These are phyloP conservation scores for Plantago lanceolata DNA, from an alignment of 305 asterid species.

Conservation along the genomic window DNA sequence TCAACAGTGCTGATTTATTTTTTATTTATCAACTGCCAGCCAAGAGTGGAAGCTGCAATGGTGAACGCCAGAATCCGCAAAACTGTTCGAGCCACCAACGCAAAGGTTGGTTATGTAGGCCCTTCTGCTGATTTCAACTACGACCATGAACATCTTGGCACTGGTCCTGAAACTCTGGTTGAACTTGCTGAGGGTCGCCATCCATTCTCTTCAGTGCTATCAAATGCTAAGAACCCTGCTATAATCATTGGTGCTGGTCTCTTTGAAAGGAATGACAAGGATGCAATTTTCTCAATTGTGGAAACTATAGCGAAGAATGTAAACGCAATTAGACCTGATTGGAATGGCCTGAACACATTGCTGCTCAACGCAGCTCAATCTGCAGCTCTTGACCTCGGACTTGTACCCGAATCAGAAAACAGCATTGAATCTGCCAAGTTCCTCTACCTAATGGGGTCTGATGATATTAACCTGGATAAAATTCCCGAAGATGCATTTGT, in stretches of 20 bases:
- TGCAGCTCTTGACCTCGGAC: slow-evolving; percentile 96
- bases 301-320: slow-evolving; percentile 61
- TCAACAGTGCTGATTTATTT: slow-evolving; percentile 6
- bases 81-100: slow-evolving; percentile 76
- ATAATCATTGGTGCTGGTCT: slow-evolving; percentile 82
- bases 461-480: slow-evolving; percentile 69
- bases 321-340: slow-evolving; percentile 70
- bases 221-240: slow-evolving; percentile 76
- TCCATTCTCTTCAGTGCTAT: slow-evolving; percentile 60
- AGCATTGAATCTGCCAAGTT: slow-evolving; percentile 76
- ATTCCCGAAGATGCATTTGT: slow-evolving; percentile 81
- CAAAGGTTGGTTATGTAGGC: slow-evolving; percentile 87
- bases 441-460: slow-evolving; percentile 90
- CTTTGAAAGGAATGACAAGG: slow-evolving; percentile 68
- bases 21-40: slow-evolving; percentile 49
- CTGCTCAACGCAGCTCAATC: slow-evolving; percentile 91
- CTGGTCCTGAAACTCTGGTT: slow-evolving; percentile 62
- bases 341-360: slow-evolving; percentile 79
- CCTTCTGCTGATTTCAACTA: slow-evolving; percentile 84
- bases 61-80: slow-evolving; percentile 89
- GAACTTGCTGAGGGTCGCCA: slow-evolving; percentile 77
- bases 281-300: slow-evolving; percentile 61
- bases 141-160: slow-evolving; percentile 79
- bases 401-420: slow-evolving; percentile 66
- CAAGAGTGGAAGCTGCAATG: slow-evolving; percentile 96